These are phyloP conservation scores for Hyparrhenia diplandra DNA, from an alignment of 176 grass and related monocot genomes.

Conservation along the genomic window DNA sequence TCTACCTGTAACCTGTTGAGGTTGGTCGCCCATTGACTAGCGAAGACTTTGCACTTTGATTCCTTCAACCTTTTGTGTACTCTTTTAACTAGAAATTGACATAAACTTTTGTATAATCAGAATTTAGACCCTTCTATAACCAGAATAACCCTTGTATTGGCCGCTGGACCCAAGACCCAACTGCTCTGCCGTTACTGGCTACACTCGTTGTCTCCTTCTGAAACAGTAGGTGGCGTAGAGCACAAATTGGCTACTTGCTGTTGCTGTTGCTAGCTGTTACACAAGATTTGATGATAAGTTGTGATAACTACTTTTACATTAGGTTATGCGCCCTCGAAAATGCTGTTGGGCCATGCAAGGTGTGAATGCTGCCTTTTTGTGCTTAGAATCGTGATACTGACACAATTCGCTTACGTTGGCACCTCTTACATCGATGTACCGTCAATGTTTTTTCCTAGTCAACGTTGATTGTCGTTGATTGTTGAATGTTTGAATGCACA, in stretches of 20 bases:
- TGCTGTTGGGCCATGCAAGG: neutral
- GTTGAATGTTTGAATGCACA: neutral
- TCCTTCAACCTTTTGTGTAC: neutral
- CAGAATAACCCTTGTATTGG: neutral
- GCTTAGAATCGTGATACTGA: neutral
- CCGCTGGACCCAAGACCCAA: neutral
- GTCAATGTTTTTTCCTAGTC: neutral
- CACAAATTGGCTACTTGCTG: neutral
- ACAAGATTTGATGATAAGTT: neutral
- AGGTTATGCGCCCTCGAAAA: neutral
- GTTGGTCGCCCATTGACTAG: neutral
- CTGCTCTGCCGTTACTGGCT: neutral
- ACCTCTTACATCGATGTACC: neutral
- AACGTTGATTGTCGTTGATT: neutral
- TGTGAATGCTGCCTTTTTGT: neutral
- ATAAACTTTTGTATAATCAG: neutral
- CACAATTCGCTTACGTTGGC: neutral
- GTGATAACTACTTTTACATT: neutral
- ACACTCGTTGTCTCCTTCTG: neutral
- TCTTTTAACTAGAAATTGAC: constrained; percentile 3
- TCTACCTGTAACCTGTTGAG: neutral
- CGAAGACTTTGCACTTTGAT: neutral
- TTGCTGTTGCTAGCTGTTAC: neutral
- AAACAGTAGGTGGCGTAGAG: neutral
- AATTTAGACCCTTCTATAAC: neutral